Evolutionary conservation across 148 eudicot species (phyloP), one percentile per base, ranked within the genome.

Genomic region (Bassia scoparia): DNA sequence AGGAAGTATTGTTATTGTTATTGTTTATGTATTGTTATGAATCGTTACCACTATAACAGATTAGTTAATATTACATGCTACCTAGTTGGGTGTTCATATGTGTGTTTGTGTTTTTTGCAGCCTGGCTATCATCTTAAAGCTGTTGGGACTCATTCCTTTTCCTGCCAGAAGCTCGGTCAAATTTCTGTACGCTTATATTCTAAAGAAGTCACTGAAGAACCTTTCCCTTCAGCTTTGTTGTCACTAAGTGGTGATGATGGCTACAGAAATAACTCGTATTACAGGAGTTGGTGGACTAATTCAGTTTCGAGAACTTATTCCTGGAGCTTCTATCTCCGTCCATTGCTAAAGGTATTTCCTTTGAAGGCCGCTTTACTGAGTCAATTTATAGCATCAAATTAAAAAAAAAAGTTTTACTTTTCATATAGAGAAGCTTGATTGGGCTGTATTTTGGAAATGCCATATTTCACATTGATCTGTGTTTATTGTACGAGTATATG

Each of bases 321-420:
- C 99, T 97, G 97, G 77, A 95, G 96, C 78, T 95, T 95, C 83
- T 95, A 95, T 80, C 96, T 95, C 56, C 97, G 99, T 37, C 99
- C 99, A 81, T 79, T 95, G 61, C 82, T 95, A 27, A 95, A 95
- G 98, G 98, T 95, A 89, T 69, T 72, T 54, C 26, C 34, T 58
- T 54, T 43, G n/a, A n/a, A n/a, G n/a, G n/a, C n/a, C n/a, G n/a
- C n/a, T n/a, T n/a, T n/a, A n/a, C n/a, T n/a, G n/a, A n/a, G n/a
- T n/a, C n/a, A n/a, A n/a, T n/a, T n/a, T n/a, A n/a, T n/a, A n/a
- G n/a, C n/a, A n/a, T n/a, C n/a, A n/a, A n/a, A n/a, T n/a, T n/a
- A n/a, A n/a, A n/a, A n/a, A n/a, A n/a, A n/a, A n/a, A n/a, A n/a
- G n/a, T n/a, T n/a, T n/a, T n/a, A n/a, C n/a, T n/a, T n/a, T n/a